phyloP scores from a whole-genome alignment of 169 alveolate species.

The Cryptosporidium baileyi region DNA sequence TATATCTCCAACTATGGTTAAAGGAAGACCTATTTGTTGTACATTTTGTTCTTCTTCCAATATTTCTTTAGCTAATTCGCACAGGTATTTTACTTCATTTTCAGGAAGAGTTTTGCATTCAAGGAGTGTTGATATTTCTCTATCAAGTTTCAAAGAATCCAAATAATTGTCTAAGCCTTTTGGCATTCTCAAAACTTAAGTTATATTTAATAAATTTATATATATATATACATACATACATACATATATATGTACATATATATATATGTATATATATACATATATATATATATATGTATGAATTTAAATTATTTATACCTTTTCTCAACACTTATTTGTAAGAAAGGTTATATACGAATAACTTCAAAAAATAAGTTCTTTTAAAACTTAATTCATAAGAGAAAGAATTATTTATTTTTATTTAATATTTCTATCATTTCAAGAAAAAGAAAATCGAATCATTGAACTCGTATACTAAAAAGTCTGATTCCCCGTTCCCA shows the following conservation, averaged over 20 bases:
- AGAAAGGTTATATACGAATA: no score
- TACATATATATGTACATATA: not conserved
- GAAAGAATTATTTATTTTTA: no score
- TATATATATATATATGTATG: not conserved
- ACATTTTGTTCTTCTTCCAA: conserved; percentile 85
- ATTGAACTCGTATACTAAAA: no score
- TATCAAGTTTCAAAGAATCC: conserved; percentile 72
- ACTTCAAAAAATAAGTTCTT: no score
- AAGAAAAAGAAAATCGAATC: no score
- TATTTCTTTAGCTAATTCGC: conserved; percentile 84
- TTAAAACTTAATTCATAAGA: no score
- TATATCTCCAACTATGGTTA: conserved; percentile 87
- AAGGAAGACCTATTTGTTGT: conserved; percentile 81
- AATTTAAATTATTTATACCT: not conserved
- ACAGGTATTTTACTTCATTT: conserved; percentile 75
- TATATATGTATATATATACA: not conserved
- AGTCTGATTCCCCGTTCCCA: no score
- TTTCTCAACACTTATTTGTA: no score
- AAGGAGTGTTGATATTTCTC: conserved; percentile 75
- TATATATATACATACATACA: not conserved
- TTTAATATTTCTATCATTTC: no score
- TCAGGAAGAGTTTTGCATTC: conserved; percentile 78
- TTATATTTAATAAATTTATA: not conserved
- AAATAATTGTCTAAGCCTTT: conserved; percentile 33
- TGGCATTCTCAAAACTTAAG: conserved; percentile 17